These are phyloP conservation scores for Avicennia marina DNA, from an alignment of 257 asterid genomes.

Conservation along the genomic window DNA sequence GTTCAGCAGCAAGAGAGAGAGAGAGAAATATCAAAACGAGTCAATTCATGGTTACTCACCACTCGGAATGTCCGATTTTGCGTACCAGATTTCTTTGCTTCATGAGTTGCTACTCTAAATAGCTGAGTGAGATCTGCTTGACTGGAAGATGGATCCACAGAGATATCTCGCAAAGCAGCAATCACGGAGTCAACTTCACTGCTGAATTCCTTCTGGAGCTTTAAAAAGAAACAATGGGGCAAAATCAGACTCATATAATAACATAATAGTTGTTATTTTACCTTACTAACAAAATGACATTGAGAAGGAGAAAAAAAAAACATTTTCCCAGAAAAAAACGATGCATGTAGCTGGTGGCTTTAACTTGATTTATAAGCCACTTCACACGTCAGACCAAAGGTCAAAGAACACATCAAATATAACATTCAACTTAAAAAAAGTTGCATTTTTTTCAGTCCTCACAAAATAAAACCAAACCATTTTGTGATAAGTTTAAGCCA, in stretches of 20 bases:
- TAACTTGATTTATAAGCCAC: background rate
- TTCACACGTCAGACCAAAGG: background rate
- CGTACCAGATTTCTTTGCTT: slow-evolving; percentile 85
- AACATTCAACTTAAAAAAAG: background rate
- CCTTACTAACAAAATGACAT: slow-evolving; percentile 1
- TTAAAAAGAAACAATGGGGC: slow-evolving; percentile 22
- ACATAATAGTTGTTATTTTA: slow-evolving; percentile 3
- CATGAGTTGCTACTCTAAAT: slow-evolving; percentile 75
- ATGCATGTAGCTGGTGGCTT: background rate
- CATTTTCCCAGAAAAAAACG: background rate
- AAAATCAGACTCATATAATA: slow-evolving; percentile 11
- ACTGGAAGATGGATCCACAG: slow-evolving; percentile 58
- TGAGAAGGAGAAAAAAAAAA: background rate
- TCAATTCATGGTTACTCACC: slow-evolving; percentile 46
- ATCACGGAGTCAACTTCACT: slow-evolving; percentile 65
- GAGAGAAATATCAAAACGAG: slow-evolving; percentile 4
- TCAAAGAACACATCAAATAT: background rate
- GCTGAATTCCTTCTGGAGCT: slow-evolving; percentile 86
- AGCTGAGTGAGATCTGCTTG: slow-evolving; percentile 85
- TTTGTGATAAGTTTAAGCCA: background rate
- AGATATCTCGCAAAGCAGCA: slow-evolving; percentile 56
- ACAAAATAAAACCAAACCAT: background rate
- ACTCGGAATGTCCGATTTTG: slow-evolving; percentile 79
- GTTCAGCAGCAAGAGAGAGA: background rate
- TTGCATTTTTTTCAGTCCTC: background rate